These are phyloP conservation scores for Aspergillus sp. DNA, from an alignment of 2,329 filamentous ascomycete species.

Conservation along the genomic window DNA sequence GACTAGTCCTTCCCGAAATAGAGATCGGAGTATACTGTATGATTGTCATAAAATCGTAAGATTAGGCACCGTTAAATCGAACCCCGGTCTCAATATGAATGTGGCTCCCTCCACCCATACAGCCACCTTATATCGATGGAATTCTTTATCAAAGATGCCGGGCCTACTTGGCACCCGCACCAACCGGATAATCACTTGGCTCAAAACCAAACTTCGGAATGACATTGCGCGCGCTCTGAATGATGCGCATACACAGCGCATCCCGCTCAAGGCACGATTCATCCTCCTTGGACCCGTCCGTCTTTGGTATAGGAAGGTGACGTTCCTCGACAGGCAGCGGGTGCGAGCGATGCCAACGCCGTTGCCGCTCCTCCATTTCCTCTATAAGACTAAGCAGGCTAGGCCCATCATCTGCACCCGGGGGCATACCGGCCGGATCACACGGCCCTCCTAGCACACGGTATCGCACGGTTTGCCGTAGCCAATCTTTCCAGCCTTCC, in stretches of 20 bases:
- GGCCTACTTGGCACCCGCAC: slow-evolving; percentile 13
- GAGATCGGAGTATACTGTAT: not conserved
- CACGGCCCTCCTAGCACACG: slow-evolving; percentile 37
- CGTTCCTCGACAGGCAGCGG: slow-evolving; percentile 19
- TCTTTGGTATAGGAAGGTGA: slow-evolving; percentile 5
- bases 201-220: slow-evolving; percentile 39
- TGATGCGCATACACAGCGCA: slow-evolving; percentile 37
- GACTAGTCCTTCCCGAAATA: not conserved
- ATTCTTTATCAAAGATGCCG: too few species aligned
- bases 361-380: slow-evolving; percentile 47
- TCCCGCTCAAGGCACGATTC: slow-evolving; percentile 28
- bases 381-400: slow-evolving; percentile 41
- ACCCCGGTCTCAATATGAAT: too few species aligned
- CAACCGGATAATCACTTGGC: slow-evolving; percentile 37
- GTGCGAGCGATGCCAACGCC: slow-evolving; percentile 41
- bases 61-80: not conserved
- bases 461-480: slow-evolving; percentile 39
- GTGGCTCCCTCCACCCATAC: too few species aligned
- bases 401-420: slow-evolving; percentile 36
- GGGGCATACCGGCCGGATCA: slow-evolving; percentile 24
- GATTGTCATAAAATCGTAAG: not conserved
- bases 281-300: slow-evolving; percentile 1
- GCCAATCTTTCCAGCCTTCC: slow-evolving; percentile 41
- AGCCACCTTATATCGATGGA: too few species aligned
- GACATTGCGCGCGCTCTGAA: slow-evolving; percentile 36